Base-by-base conservation (phyloP, 352 stramenopile genomes). In the Pythium aristosporum region DNA sequence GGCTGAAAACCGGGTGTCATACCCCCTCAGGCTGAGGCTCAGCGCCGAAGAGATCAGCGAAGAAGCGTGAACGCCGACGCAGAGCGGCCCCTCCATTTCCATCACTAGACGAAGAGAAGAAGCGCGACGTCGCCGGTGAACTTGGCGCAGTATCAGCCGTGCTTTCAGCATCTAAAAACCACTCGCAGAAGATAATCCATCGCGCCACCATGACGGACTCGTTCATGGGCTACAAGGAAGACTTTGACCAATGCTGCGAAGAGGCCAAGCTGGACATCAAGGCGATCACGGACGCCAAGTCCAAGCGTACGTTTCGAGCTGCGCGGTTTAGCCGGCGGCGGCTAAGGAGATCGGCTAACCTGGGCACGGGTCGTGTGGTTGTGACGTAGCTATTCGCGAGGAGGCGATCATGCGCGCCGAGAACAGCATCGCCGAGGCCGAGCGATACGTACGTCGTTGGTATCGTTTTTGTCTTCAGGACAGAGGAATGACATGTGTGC, bases 221-320 rank as follows among this genome's bases (percentile, higher is more conserved):
- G 49, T 92, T 92, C 68, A 71, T 89, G 66, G 79, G 74, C 65
- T 92, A 92, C 72, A 87, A 83, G 58, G 84, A 92, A 64, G 82
- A 92, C 77, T 92, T 92, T 73, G 81, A 92, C 59, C 84, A 91
- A 64, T 92, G 82, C 62, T 82, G 84, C 58, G 84, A 92, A 47
- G 84, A 92, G 51, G 84, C 82, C 25, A 82, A 84, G 68, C 55
- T 75, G 50, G 82, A 91, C 66, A 89, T 92, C 64, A 83, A 84
- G 69, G 61, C 69, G 53, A 79, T 90, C 36, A 30, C 74, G 13
- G 83, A 82, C 52, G 81, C 83, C 46, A 55, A 32, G 25, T 57
- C 48, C 56, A 70, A 70, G 34, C 34, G 63, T 65, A 51, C 42
- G 57, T 61, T n/a, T 20, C 10, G 10, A n/a, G 15, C n/a, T 25